A percentile compares a stretch with the other conserved stretches of the same genome.
phyloP scores from a whole-genome alignment of 331 rosid genomes.

The Pyracantha coccinea region DNA sequence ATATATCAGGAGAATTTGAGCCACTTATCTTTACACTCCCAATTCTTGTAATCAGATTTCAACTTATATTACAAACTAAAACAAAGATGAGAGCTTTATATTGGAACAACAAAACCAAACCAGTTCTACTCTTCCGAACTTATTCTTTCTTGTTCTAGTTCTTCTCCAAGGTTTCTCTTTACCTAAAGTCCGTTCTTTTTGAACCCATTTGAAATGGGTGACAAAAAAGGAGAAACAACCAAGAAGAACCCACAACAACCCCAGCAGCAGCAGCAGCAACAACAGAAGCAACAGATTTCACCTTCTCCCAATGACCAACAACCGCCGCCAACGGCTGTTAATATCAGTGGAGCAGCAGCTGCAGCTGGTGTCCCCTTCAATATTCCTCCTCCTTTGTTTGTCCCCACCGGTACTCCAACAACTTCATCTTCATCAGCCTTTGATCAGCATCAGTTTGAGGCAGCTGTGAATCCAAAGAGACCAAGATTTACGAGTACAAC shows the following conservation, averaged over 20 bases:
- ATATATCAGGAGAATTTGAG: no score
- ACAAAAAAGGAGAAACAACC: conserved; percentile 48
- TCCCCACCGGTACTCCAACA: conserved; percentile 39
- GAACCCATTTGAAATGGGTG: conserved; percentile 61
- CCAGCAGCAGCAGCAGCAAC: conserved; percentile 15
- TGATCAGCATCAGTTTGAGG: conserved; percentile 45
- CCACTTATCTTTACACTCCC: no score
- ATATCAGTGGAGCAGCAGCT: conserved; percentile 20
- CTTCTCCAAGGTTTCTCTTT: conserved; percentile 19
- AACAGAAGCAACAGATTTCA: conserved; percentile 37
- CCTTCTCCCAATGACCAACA: conserved; percentile 45
- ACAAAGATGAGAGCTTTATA: no score
- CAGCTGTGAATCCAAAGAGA: conserved; percentile 48
- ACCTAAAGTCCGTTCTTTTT: background rate
- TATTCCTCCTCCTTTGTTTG: conserved; percentile 38
- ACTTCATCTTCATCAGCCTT: conserved; percentile 40
- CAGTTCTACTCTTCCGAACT: conserved; percentile 21
- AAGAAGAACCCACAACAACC: conserved; percentile 35
- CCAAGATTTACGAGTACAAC: conserved; percentile 45
- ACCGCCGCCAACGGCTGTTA: conserved; percentile 23
- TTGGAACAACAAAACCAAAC: background rate
- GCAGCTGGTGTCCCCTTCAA: conserved; percentile 30
- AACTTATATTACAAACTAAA: background rate
- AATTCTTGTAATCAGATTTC: background rate
- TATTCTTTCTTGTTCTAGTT: conserved; percentile 17